phyloP scores from a whole-genome alignment of 257 asterid genomes.

The Oldenlandia corymbosa region DNA sequence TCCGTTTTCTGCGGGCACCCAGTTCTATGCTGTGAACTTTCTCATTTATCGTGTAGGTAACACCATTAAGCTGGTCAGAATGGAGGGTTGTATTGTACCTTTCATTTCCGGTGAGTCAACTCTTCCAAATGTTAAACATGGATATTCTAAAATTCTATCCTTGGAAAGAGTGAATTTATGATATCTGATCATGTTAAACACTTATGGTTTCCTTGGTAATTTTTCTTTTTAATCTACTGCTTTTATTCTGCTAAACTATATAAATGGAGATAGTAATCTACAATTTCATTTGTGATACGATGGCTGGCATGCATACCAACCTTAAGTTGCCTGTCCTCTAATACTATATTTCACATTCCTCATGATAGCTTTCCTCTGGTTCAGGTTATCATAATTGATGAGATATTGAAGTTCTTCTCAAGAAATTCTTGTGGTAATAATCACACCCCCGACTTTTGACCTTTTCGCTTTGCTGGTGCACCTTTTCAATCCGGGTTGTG shows the following conservation, averaged over 20 bases:
- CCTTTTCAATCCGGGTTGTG: neutral
- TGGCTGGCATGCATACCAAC: neutral
- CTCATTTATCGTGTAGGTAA: conserved; percentile 46
- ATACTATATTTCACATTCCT: neutral
- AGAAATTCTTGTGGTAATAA: conserved; percentile 49
- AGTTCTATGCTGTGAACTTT: conserved; percentile 8
- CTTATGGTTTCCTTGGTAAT: too few relatives aligned
- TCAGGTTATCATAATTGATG: conserved; percentile 92
- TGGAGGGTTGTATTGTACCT: conserved; percentile 84
- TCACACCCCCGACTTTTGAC: neutral
- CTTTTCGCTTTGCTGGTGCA: too few relatives aligned
- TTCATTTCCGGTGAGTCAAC: conserved; percentile 83
- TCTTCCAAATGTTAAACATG: conserved; percentile 12
- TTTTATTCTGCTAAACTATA: neutral
- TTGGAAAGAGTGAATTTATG: too few relatives aligned
- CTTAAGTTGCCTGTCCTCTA: neutral
- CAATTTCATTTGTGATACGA: neutral
- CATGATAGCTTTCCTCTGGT: conserved; percentile 18
- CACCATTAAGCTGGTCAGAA: conserved; percentile 86
- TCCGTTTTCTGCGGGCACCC: conserved; percentile 2
- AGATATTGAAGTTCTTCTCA: conserved; percentile 87
- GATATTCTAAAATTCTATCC: neutral
- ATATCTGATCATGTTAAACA: neutral
- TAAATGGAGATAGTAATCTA: neutral
- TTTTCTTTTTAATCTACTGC: neutral